Conservation (phyloP, 495 filamentous ascomycete species). For the Xylaria venustula region DNA sequence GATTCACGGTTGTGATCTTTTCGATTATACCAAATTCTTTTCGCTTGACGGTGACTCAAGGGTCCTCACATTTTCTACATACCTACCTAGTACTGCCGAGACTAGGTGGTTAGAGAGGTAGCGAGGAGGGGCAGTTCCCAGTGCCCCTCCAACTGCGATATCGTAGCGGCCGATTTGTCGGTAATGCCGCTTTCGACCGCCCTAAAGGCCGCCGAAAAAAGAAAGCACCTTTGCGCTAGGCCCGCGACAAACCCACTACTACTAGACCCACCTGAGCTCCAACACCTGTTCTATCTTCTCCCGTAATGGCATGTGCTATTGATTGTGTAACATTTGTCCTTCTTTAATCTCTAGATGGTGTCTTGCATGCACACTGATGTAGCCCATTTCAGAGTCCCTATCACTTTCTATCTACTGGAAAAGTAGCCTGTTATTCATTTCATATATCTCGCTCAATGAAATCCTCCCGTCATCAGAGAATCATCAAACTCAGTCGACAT, state of each 20-base stretch:
- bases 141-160: slow-evolving; percentile 24
- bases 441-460: slow-evolving; percentile 7
- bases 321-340: too few species aligned
- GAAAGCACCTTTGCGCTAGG: slow-evolving; percentile 5
- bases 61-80: slow-evolving; percentile 1
- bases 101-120: neutral
- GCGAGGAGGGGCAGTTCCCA: neutral
- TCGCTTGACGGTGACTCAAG: slow-evolving; percentile 12
- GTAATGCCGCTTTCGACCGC: slow-evolving; percentile 23
- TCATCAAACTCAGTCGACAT: slow-evolving; percentile 1
- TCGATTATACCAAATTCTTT: too few species aligned
- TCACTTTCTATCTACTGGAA: neutral
- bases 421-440: neutral
- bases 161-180: neutral
- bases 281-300: neutral
- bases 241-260: neutral
- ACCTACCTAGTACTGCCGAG: neutral
- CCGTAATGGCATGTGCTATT: too few species aligned
- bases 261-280: neutral
- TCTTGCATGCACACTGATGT: neutral
- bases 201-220: slow-evolving; percentile 15
- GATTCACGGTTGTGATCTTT: too few species aligned
- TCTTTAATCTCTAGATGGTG: too few species aligned
- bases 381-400: neutral
- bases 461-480: neutral